Evolutionary conservation across 352 stramenopile genomes (phyloP).

Genomic region (Phytopythium delawarense): DNA sequence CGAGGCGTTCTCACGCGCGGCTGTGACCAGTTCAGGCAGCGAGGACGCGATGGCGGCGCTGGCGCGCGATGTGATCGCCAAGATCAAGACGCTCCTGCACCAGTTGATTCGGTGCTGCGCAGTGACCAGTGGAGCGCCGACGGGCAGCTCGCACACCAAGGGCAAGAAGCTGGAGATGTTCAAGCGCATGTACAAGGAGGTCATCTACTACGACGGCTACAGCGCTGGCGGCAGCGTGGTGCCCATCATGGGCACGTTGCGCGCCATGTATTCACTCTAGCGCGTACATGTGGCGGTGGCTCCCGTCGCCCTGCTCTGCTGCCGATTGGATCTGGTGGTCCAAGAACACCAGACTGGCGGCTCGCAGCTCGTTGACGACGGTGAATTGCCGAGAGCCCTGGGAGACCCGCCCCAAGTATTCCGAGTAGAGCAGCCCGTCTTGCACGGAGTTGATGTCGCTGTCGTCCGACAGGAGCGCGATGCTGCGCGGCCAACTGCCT

Average conservation of each 20-base stretch:
- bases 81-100: slow-evolving; percentile 55
- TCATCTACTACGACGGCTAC: slow-evolving; percentile 67
- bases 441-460: slow-evolving; percentile 25
- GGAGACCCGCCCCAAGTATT: slow-evolving; percentile 63
- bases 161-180: slow-evolving; percentile 60
- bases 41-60: slow-evolving; percentile 35
- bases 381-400: slow-evolving; percentile 16
- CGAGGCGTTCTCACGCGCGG: slow-evolving; percentile 42
- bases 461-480: slow-evolving; percentile 38
- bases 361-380: slow-evolving; percentile 42
- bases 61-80: slow-evolving; percentile 38
- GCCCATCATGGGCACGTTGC: slow-evolving; percentile 47
- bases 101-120: slow-evolving; percentile 55
- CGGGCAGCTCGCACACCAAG: slow-evolving; percentile 20
- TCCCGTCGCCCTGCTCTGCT: slow-evolving; percentile 13
- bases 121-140: slow-evolving; percentile 3
- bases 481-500: slow-evolving; percentile 50
- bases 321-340: slow-evolving; percentile 44
- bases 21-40: slow-evolving; percentile 4
- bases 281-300: slow-evolving; percentile 22
- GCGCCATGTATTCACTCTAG: slow-evolving; percentile 58
- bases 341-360: slow-evolving; percentile 53
- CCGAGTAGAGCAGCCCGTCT: slow-evolving; percentile 45
- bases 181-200: slow-evolving; percentile 85
- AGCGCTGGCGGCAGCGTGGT: slow-evolving; percentile 33